Conservation (phyloP, 352 stramenopile genomes). For the Globisporangium radiosum region DNA sequence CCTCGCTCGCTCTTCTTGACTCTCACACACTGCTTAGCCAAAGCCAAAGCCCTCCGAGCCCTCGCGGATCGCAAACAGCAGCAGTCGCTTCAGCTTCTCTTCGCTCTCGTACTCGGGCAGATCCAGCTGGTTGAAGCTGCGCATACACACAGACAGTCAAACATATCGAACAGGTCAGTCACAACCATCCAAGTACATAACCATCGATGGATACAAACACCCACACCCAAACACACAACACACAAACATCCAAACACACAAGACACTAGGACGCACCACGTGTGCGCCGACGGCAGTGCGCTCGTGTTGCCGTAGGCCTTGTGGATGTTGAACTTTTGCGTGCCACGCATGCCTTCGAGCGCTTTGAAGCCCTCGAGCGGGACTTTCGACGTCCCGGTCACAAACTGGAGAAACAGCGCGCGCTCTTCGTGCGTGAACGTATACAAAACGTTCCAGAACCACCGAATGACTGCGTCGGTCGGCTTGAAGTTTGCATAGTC, state of each 20-base stretch:
- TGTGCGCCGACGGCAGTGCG: constrained; percentile 92
- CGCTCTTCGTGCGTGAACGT: constrained; percentile 89
- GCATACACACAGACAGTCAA: constrained; percentile 6
- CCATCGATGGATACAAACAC: too few relatives aligned
- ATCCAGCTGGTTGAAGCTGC: constrained; percentile 98
- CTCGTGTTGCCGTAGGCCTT: constrained; percentile 92
- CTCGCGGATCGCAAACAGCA: constrained; percentile 97
- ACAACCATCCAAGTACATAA: too few relatives aligned
- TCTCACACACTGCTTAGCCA: constrained; percentile 61
- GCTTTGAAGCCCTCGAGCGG: constrained; percentile 98
- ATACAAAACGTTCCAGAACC: constrained; percentile 93
- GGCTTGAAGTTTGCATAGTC: constrained; percentile 92
- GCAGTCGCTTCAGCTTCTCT: constrained; percentile 95
- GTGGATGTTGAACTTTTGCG: constrained; percentile 99
- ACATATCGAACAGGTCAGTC: too few relatives aligned
- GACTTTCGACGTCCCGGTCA: constrained; percentile 90
- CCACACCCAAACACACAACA: not conserved
- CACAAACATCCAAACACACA: too few relatives aligned
- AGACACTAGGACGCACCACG: constrained; percentile 71
- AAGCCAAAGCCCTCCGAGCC: constrained; percentile 97
- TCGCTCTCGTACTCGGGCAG: constrained; percentile 97
- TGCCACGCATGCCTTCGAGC: constrained; percentile 97
- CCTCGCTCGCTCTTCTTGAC: too few relatives aligned
- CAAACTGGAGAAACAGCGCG: constrained; percentile 91
- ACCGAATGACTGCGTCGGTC: constrained; percentile 87